Base-by-base conservation (phyloP, 2,329 filamentous ascomycete species). In the Dactylella cylindrospora region DNA sequence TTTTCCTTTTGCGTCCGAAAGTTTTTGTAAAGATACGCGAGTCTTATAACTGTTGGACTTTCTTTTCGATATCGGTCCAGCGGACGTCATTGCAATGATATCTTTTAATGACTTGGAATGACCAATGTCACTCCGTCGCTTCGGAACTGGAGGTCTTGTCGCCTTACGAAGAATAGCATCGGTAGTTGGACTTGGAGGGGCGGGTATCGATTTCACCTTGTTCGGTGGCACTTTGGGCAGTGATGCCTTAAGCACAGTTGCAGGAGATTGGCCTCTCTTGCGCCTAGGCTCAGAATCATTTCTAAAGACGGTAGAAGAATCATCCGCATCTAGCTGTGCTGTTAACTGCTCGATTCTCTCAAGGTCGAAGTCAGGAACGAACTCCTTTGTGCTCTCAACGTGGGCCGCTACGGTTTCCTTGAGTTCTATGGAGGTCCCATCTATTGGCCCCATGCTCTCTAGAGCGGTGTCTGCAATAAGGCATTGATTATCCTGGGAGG, bases 91-190 rank as follows among this genome's bases (percentile, higher is more conserved):
- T 3, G 57, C 43, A 12, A 62, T 49, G n/a, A 62, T 50, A 19
- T 62, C 57, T 40, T 50, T 54, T 15, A 61, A 26, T 7, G 57
- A 62, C 17, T 22, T 17, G 15, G 23, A 15, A 28, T 41, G 29
- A 8, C 57, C 49, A 12, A 62, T 29, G 25, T 62, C 49, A 6
- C 49, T 32, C 38, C 57, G 40, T 12, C 38, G 45, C 12, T 28
- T 31, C 6, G 15, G 23, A 17, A 40, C 6, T 4, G 44, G 28
- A 29, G 26, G 22, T 22, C 38, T 47, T 19, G 40, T 33, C 10
- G 57, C 57, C 29, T 54, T 62, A 10, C 57, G 44, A 13, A 62
- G 43, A 32, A 53, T 41, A 9, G 57, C 57, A 13, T 62, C 49
- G 7, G 41, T 31, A 1, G 57, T 54, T 12, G 57, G 57, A 35